Conservation (phyloP, 805 yeast genomes). For the Ogataea nitratoaversa region DNA sequence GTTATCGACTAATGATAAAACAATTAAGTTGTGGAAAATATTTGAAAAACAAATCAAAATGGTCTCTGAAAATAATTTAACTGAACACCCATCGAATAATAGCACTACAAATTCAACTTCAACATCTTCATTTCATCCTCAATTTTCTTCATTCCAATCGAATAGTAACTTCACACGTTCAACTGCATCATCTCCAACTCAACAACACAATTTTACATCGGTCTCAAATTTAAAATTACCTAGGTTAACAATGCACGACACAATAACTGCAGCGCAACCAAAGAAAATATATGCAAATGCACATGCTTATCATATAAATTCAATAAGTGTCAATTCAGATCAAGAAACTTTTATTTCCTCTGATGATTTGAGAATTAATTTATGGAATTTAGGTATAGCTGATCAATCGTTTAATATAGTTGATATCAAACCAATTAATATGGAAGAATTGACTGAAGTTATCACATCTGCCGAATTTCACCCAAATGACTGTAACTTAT, state of each 20-base stretch:
- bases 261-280: slow-evolving; percentile 92
- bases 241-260: slow-evolving; percentile 87
- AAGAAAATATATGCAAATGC: slow-evolving; percentile 90
- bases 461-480: slow-evolving; percentile 96
- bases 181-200: not conserved
- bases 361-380: slow-evolving; percentile 90
- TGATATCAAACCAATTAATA: slow-evolving; percentile 94
- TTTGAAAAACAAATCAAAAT: slow-evolving; percentile 87
- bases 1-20: slow-evolving; percentile 91
- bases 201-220: slow-evolving; percentile 18
- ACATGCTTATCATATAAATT: slow-evolving; percentile 96
- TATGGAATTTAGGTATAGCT: slow-evolving; percentile 93
- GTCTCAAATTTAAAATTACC: slow-evolving; percentile 65
- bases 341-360: slow-evolving; percentile 91
- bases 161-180: slow-evolving; percentile 17
- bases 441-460: slow-evolving; percentile 98
- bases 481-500: slow-evolving; percentile 85
- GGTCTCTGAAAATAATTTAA: slow-evolving; percentile 85
- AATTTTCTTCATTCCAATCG: slow-evolving; percentile 25
- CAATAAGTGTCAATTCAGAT: slow-evolving; percentile 90
- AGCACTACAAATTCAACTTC: slow-evolving; percentile 3
- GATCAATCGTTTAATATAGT: slow-evolving; percentile 96
- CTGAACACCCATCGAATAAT: slow-evolving; percentile 32
- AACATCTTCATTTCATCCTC: slow-evolving; percentile 17
- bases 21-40: slow-evolving; percentile 97